These are phyloP conservation scores for Ascoidea asiatica DNA, from an alignment of 805 yeast genomes.

Conservation along the genomic window DNA sequence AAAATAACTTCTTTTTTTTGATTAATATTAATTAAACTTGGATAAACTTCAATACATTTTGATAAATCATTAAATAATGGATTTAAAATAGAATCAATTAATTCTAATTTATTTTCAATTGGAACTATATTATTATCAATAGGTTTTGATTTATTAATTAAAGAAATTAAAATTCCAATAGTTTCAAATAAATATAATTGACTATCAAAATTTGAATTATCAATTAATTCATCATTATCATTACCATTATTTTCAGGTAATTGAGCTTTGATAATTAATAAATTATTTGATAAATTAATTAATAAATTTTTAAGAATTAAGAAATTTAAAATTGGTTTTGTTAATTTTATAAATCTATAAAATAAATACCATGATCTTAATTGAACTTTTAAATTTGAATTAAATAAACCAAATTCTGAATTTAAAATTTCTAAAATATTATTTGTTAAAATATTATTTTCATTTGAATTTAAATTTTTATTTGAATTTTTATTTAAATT, in stretches of 20 bases:
- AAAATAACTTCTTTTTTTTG: slow-evolving; percentile 34
- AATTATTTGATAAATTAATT: slow-evolving; percentile 40
- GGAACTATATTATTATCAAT: slow-evolving; percentile 14
- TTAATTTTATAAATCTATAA: slow-evolving; percentile 65
- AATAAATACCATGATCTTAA: slow-evolving; percentile 85
- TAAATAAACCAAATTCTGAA: slow-evolving; percentile 72
- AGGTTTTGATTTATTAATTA: slow-evolving; percentile 29
- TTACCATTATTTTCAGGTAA: slow-evolving; percentile 15
- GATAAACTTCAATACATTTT: slow-evolving; percentile 37
- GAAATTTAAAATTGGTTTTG: slow-evolving; percentile 50
- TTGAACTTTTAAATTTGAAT: slow-evolving; percentile 58
- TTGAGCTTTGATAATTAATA: slow-evolving; percentile 38
- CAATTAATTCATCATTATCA: slow-evolving; percentile 24
- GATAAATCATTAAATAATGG: slow-evolving; percentile 69
- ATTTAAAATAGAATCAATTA: slow-evolving; percentile 54
- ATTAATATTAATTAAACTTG: slow-evolving; percentile 18
- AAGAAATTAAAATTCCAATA: slow-evolving; percentile 59
- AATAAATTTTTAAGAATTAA: slow-evolving; percentile 42
- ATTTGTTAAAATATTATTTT: slow-evolving; percentile 37
- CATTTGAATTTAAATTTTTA: slow-evolving; percentile 16
- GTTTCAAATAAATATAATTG: slow-evolving; percentile 81
- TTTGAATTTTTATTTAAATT: slow-evolving; percentile 5
- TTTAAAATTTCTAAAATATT: slow-evolving; percentile 67
- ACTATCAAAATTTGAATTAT: slow-evolving; percentile 49
- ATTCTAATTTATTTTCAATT: slow-evolving; percentile 23